Evolutionary conservation across 1,284 basidiomycete species (phyloP), one percentile per base, ranked within the genome.

Genomic region (Moesziomyces globuligerus): DNA sequence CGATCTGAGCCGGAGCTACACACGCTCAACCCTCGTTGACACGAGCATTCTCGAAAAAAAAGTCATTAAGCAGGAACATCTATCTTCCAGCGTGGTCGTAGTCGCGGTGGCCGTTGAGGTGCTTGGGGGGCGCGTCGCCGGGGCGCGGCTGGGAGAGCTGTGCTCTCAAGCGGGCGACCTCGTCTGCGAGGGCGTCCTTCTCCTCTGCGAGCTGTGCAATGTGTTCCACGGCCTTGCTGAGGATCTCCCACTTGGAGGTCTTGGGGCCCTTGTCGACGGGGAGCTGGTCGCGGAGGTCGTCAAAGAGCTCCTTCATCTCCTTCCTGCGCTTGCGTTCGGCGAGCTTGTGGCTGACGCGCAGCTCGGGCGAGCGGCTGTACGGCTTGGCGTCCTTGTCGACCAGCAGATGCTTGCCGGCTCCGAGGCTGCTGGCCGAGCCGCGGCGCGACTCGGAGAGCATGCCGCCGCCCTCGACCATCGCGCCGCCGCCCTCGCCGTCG

Each of bases 291-390:
- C 78, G 59, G 21, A 81, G 61, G 37, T 81, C 80, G 29, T 81
- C 80, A 55, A 81, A 81, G 18, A 81, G 65, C 48, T 81, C 79
- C 64, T 81, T 81, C 80, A 81, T 81, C 55, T 81, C 80, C 50
- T 77, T 79, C 7, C 80, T 54, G 23, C 80, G 48, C 59, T 81
- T 81, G 23, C 80, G 62, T 48, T 81, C 80, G 7, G 80, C 80
- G 8, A 81, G 65, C 71, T 81, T 81, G 72, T 81, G 80, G 44
- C 71, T 79, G 17, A 80, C 78, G 4, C 79, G 53, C 24, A 81
- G 69, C 43, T 80, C 80, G 18, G 80, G 80, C 9, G 69, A 71
- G 20, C 80, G 75, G 38, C 64, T 70, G 69, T 81, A 81, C 0
- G 80, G 80, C 23, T 77, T 79, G 25, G 68, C 55, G 26, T 78